Percentiles rank a stretch among this genome's conserved stretches.
Evolutionary conservation across 495 filamentous ascomycete species (phyloP).

Genomic region (Hypoxylon rickii): DNA sequence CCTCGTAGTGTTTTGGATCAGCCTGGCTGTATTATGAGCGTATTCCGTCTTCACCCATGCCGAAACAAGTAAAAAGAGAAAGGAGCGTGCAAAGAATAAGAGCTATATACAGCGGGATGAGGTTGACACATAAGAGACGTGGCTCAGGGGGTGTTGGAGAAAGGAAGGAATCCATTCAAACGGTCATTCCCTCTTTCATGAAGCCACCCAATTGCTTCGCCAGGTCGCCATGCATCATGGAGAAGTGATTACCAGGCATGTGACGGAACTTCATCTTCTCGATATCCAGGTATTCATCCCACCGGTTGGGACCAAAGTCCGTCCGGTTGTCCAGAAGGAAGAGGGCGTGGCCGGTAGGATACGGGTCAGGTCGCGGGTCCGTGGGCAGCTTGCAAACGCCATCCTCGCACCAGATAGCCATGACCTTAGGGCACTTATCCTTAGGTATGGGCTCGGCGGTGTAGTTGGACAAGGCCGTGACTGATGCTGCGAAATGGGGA

Average conservation of each 20-base stretch:
- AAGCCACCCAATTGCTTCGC: constrained; percentile 48
- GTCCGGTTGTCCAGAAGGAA: constrained; percentile 80
- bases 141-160: too few relatives aligned
- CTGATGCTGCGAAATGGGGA: constrained; percentile 79
- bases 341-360: constrained; percentile 70
- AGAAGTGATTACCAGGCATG: constrained; percentile 73
- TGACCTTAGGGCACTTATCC: constrained; percentile 65
- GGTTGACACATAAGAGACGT: background rate
- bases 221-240: constrained; percentile 67
- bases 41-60: constrained; percentile 19
- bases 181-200: constrained; percentile 43
- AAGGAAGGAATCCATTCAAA: background rate
- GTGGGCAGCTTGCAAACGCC: constrained; percentile 74
- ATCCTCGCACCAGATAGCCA: constrained; percentile 78
- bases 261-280: constrained; percentile 65
- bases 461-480: constrained; percentile 76
- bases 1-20: constrained; percentile 6
- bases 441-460: constrained; percentile 58
- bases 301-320: constrained; percentile 77
- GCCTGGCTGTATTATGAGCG: constrained; percentile 17
- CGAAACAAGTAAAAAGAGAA: background rate
- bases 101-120: constrained; percentile 22
- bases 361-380: constrained; percentile 72
- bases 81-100: constrained; percentile 16
- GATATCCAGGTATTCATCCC: constrained; percentile 73